Evolutionary conservation across 2,329 filamentous ascomycete genomes (phyloP).

Genomic region (Simplicillium aogashimaense): DNA sequence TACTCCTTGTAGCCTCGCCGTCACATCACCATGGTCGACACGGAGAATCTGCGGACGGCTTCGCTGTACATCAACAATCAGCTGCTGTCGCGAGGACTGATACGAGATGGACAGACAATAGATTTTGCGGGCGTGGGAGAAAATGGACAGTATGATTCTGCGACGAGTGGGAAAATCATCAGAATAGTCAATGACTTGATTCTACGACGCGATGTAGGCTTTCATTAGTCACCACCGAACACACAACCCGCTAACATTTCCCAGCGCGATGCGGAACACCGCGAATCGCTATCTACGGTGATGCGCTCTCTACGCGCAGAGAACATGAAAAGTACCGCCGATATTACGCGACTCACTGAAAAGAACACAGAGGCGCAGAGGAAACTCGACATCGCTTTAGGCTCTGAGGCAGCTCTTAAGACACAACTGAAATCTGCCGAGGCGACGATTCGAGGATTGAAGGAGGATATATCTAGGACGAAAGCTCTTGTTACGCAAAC

Average conservation of each 20-base stretch:
- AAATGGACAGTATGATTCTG: conserved; percentile 41
- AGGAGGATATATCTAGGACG: conserved; percentile 72
- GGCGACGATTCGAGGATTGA: conserved; percentile 61
- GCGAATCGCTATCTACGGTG: conserved; percentile 71
- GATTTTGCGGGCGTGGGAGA: conserved; percentile 70
- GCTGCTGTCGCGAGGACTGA: conserved; percentile 53
- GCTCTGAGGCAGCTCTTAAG: conserved; percentile 61
- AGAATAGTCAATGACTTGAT: conserved; percentile 91
- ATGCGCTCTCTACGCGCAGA: conserved; percentile 69
- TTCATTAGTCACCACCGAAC: conserved; percentile 9
- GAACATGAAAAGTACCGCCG: conserved; percentile 60
- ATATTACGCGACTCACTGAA: conserved; percentile 50
- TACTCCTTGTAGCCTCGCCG: background rate
- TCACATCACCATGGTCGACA: conserved; percentile 37
- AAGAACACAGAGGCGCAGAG: conserved; percentile 45
- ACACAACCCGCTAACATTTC: conserved; percentile 8
- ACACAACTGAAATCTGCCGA: conserved; percentile 66
- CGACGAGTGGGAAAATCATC: conserved; percentile 78
- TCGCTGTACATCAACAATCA: conserved; percentile 68
- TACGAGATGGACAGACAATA: conserved; percentile 62
- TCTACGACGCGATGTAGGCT: conserved; percentile 70
- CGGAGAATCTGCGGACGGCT: conserved; percentile 54
- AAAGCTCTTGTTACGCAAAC: conserved; percentile 76
- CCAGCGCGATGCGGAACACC: conserved; percentile 80
- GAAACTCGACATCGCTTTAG: conserved; percentile 48